Percentiles rank a stretch among this genome's conserved stretches.
Conservation (phyloP, 768 basidiomycete species). For the Tremella fuciformis region DNA sequence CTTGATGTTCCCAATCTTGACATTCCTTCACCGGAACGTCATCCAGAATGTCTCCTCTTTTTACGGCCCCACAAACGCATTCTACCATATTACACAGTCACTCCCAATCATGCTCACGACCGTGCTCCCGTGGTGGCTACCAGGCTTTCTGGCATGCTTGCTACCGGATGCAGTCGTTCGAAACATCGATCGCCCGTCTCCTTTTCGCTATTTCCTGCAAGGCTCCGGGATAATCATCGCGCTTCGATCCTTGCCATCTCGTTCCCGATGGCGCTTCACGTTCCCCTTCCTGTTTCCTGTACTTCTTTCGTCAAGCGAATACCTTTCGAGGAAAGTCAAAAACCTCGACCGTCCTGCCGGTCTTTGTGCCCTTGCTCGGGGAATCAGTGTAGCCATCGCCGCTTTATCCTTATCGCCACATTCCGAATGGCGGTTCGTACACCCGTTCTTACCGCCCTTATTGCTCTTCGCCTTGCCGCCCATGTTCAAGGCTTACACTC, state of each 20-base stretch:
- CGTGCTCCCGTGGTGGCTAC: constrained; percentile 56
- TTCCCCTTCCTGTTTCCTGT: no score
- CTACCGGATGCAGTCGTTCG: constrained; percentile 12
- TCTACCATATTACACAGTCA: constrained; percentile 84
- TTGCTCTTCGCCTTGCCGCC: constrained; percentile 75
- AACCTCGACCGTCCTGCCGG: constrained; percentile 25
- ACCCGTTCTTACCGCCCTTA: constrained; percentile 80
- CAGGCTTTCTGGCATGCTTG: constrained; percentile 27
- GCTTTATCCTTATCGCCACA: constrained; percentile 80
- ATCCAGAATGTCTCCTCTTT: constrained; percentile 78
- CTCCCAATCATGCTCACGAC: constrained; percentile 80
- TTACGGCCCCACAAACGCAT: constrained; percentile 80
- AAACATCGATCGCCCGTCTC: not conserved
- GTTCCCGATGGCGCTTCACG: no score
- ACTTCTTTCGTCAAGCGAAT: no score
- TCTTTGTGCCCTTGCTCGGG: constrained; percentile 54
- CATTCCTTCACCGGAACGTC: constrained; percentile 79
- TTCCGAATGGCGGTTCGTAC: constrained; percentile 97
- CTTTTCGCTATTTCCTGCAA: no score
- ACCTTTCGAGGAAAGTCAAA: not conserved
- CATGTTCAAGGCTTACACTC: constrained; percentile 58
- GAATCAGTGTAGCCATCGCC: constrained; percentile 62
- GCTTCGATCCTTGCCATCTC: constrained; percentile 7
- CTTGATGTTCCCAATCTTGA: constrained; percentile 70
- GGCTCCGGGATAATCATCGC: no score